Evolutionary conservation across 2,329 filamentous ascomycete species (phyloP), one percentile per base, ranked within the genome.

Genomic region (Periconia sp.): DNA sequence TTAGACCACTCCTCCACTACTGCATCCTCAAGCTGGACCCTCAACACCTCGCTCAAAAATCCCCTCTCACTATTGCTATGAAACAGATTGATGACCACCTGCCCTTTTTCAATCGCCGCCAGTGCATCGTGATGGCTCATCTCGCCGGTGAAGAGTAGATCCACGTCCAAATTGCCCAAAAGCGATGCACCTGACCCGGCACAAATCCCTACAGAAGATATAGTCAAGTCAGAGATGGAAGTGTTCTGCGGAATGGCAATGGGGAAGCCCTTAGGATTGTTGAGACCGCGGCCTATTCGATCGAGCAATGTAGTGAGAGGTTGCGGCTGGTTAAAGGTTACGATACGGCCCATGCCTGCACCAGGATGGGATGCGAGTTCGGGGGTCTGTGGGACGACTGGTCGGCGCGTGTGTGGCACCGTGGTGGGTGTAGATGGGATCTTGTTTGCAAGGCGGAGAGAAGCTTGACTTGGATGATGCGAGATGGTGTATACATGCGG

Each of bases 61-160:
- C 84, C 86, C 24, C 94, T 78, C 75, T 99, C 94, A 0, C 89
- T 94, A 69, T 97, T 97, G 57, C 88, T 92, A 69, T 99, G 94
- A 60, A 96, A 95, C 34, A 95, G 79, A 28, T 86, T 87, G 37
- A 97, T 82, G 1, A 97, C 88, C 40, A 84, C 87, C 51, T 86
- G 86, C 1, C 92, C 92, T 45, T 85, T 82, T 74, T 96, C 92
- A 19, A 88, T 89, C 1, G 91, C 89, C 26, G 88, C 83, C 44
- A 99, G 79, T 3, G 92, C 91, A 52, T 94, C 90, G 66, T 99
- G 94, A 66, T 99, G 94, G 60, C 84, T 88, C 77, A 97, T 82
- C 74, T 99, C 94, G 2, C 94, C 94, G 0, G 90, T 97, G 57
- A 99, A 88, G 4, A 95, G 72, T 26, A 97, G 70, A 61, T 96